Evolutionary conservation across 495 filamentous ascomycete genomes (phyloP).

Genomic region (Annulohypoxylon stygium): DNA sequence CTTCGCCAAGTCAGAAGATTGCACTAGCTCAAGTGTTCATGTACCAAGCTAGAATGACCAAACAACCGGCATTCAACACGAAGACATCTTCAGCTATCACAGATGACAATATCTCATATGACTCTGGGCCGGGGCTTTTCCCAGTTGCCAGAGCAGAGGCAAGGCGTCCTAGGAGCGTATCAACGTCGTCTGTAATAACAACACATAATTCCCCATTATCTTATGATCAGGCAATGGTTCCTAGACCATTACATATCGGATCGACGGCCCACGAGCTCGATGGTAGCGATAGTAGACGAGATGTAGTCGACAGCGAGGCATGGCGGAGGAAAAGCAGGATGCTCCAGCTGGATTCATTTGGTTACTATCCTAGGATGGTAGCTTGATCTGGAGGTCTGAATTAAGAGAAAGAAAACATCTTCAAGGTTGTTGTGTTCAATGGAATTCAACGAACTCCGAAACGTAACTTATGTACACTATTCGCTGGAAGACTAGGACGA

Average conservation of each 20-base stretch:
- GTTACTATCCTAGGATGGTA: neutral
- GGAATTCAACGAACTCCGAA: neutral
- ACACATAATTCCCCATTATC: neutral
- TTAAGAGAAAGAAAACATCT: neutral
- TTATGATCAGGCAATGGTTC: neutral
- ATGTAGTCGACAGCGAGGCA: neutral
- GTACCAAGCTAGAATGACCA: slow-evolving; percentile 25
- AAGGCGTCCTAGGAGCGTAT: neutral
- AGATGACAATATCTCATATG: neutral
- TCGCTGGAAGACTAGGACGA: neutral
- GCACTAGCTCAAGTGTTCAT: slow-evolving; percentile 26
- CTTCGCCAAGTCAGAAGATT: slow-evolving; percentile 4
- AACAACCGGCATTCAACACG: neutral
- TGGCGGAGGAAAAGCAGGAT: neutral
- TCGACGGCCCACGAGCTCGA: neutral
- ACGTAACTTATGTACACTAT: neutral
- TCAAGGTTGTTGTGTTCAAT: neutral
- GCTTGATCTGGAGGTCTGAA: neutral
- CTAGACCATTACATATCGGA: neutral
- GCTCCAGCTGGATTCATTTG: neutral
- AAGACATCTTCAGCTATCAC: neutral
- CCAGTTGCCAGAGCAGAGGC: neutral
- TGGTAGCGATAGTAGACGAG: neutral
- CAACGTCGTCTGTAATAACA: neutral
- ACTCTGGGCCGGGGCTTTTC: neutral